Base-by-base conservation (phyloP, 345 rosid species). In the Geranium rotundifolium region DNA sequence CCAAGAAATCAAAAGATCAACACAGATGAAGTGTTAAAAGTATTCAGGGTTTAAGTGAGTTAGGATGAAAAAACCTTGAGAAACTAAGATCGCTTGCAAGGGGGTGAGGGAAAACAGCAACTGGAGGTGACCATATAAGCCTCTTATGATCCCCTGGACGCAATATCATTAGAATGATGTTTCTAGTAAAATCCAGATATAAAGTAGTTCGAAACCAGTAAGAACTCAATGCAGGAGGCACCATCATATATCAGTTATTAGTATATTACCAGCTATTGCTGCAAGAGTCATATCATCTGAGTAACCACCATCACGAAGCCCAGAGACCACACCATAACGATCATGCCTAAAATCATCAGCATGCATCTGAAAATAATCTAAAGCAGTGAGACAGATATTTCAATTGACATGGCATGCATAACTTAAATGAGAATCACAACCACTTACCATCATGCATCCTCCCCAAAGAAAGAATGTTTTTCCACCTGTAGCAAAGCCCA, bases 201-300 rank as follows among this genome's bases (percentile, higher is more conserved):
- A 14, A 46, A 46, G 52, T 9, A 46, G 15, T 46, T 46, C 14
- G 14, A 41, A 2, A 12, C 50, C 12, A 31, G 37, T 31, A 31
- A 31, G 37, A 7, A 31, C 37, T 31, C 7, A 31, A 31, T 31
- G 37, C 37, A 31, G 7, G 10, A 34, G 41, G 41, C 3, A 34
- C 41, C 41, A 34, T 34, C 41, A 34, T 8, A 34, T 8, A 34
- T 34, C 41, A 34, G 10, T 34, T 5, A 34, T 4, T 4, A 34
- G 41, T 34, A 14, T 46, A 46, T 75, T 83, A 93, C 99, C 97
- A 71, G 99, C 85, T 70, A 90, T 68, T 67, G 99, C 86, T 23
- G 97, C 99, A 73, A 93, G 97, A 59, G 99, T 93, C 99, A 93
- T 93, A 77, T 93, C 99, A 79, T 93, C 99, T 15, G 97, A 93